phyloP scores from a whole-genome alignment of 2,329 filamentous ascomycete species.

The Sclerotiophoma versabilis region DNA sequence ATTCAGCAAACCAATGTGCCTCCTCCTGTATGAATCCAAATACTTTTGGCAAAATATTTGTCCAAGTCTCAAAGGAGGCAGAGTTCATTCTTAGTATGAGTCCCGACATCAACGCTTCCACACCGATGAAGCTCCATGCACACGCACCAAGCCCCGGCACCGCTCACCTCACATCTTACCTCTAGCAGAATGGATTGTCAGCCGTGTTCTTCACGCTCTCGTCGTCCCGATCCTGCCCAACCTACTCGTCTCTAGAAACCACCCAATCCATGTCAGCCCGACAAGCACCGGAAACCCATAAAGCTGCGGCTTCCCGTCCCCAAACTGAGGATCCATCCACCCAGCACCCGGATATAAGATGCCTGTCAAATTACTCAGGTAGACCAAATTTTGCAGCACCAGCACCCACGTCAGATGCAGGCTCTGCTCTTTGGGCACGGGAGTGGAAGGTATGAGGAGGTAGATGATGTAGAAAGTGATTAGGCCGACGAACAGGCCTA shows the following conservation, averaged over 20 bases:
- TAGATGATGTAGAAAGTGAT: conserved; percentile 18
- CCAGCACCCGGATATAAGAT: conserved; percentile 57
- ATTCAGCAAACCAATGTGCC: too few species aligned
- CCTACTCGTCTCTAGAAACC: conserved; percentile 4
- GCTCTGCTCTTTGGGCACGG: not conserved
- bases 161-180: too few species aligned
- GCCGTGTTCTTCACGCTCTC: not conserved
- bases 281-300: conserved; percentile 36
- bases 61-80: too few species aligned
- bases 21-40: too few species aligned
- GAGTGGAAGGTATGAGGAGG: not conserved
- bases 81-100: too few species aligned
- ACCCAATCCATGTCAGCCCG: conserved; percentile 37
- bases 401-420: conserved; percentile 23
- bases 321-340: conserved; percentile 57
- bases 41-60: too few species aligned
- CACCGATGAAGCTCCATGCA: too few species aligned
- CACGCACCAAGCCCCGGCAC: too few species aligned
- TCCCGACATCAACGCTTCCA: too few species aligned
- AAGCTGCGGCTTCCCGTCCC: conserved; percentile 49
- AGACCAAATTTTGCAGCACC: conserved; percentile 54
- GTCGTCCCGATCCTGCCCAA: not conserved
- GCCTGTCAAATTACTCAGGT: conserved; percentile 53
- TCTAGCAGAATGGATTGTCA: too few species aligned
- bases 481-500: conserved; percentile 51